These are phyloP conservation scores for Craspedostauros australis DNA, from an alignment of 108 stramenopile genomes.

Conservation along the genomic window DNA sequence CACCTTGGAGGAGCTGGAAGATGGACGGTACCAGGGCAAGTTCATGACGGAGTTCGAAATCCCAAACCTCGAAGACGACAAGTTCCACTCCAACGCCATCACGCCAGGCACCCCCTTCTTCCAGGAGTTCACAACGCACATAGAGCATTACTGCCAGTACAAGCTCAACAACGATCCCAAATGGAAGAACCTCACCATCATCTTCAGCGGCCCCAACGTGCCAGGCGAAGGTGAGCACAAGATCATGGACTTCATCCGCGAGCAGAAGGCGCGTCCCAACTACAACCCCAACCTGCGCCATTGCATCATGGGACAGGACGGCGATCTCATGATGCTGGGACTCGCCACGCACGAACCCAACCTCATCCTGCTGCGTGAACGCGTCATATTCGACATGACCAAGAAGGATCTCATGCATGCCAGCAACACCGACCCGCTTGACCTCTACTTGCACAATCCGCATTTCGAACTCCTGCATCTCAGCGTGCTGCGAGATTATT, in stretches of 20 bases:
- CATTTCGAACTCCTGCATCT: slow-evolving; percentile 97
- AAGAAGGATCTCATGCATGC: slow-evolving; percentile 14
- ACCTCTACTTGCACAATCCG: slow-evolving; percentile 72
- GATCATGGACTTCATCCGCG: slow-evolving; percentile 96
- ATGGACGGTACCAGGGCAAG: slow-evolving; percentile 50
- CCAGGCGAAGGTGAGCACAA: slow-evolving; percentile 99
- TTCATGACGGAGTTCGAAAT: too few relatives aligned
- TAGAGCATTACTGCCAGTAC: slow-evolving; percentile 62
- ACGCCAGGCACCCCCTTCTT: slow-evolving; percentile 99
- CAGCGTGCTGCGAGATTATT: slow-evolving; percentile 90
- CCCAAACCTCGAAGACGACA: slow-evolving; percentile 19
- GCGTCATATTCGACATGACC: slow-evolving; percentile 79
- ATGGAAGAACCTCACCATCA: slow-evolving; percentile 75
- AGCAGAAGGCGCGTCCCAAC: slow-evolving; percentile 51
- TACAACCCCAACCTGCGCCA: slow-evolving; percentile 92
- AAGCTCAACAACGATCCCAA: slow-evolving; percentile 75
- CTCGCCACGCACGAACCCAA: slow-evolving; percentile 97
- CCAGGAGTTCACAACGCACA: slow-evolving; percentile 53
- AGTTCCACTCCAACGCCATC: slow-evolving; percentile 97
- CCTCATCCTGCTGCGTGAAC: slow-evolving; percentile 88
- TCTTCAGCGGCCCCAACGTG: slow-evolving; percentile 96
- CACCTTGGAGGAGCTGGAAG: slow-evolving; percentile 35
- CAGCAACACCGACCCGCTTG: slow-evolving; percentile 29
- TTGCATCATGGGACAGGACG: slow-evolving; percentile 99
- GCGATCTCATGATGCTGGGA: slow-evolving; percentile 99